Evolutionary conservation across 345 rosid genomes (phyloP).

Genomic region (Rubroshorea leprosula): DNA sequence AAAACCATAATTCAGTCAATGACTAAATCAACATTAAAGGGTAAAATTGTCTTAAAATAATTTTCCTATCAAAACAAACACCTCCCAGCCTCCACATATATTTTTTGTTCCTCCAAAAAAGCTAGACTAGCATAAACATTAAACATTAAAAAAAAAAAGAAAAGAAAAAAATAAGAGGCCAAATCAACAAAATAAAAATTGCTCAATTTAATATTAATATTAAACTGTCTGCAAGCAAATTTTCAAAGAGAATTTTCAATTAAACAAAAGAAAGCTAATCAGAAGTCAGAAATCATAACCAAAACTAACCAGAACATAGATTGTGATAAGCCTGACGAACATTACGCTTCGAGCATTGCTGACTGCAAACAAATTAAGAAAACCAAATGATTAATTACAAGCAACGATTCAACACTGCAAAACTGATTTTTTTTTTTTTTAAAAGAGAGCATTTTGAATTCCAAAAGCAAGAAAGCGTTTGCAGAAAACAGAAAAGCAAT

Average conservation of each 20-base stretch:
- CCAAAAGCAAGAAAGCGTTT: too few relatives aligned
- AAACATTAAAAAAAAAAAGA: too few relatives aligned
- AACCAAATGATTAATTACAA: not conserved
- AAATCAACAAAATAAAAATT: too few relatives aligned
- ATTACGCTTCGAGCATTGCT: slow-evolving; percentile 59
- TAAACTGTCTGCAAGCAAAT: too few relatives aligned
- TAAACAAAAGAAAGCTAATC: not conserved
- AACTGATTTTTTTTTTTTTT: too few relatives aligned
- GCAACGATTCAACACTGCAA: not conserved
- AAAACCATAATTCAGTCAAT: slow-evolving; percentile 14
- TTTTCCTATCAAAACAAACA: slow-evolving; percentile 12
- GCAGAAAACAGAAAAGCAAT: not conserved
- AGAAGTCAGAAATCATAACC: not conserved
- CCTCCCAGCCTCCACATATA: not conserved
- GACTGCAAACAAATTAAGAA: slow-evolving; percentile 31
- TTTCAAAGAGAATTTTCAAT: too few relatives aligned
- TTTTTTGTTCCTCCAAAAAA: too few relatives aligned
- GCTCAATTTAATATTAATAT: too few relatives aligned
- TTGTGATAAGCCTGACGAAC: slow-evolving; percentile 98
- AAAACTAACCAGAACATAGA: slow-evolving; percentile 72
- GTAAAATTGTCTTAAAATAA: not conserved
- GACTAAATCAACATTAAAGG: not conserved
- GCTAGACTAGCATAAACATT: too few relatives aligned
- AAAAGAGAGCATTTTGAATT: too few relatives aligned
- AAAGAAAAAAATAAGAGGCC: slow-evolving; percentile 2